phyloP scores from a whole-genome alignment of 208 protist species.

The Trypanosoma melophagium region DNA sequence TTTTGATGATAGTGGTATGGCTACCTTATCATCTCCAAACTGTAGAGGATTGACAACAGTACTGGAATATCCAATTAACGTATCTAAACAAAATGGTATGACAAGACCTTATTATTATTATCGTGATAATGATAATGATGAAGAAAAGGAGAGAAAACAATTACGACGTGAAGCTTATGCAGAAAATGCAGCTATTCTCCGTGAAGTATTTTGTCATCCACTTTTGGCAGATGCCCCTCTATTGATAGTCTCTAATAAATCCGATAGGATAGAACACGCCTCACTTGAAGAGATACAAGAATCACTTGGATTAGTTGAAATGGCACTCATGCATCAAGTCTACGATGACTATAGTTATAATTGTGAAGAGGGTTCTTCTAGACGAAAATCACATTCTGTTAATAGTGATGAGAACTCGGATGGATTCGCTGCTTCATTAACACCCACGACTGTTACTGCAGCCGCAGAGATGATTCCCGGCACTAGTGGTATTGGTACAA shows the following conservation, averaged over 20 bases:
- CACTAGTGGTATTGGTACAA: slow-evolving; percentile 65
- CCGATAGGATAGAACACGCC: slow-evolving; percentile 69
- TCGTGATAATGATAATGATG: background rate
- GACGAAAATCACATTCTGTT: no score
- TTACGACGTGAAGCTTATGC: slow-evolving; percentile 24
- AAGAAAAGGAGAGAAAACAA: background rate
- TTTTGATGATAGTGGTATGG: no score
- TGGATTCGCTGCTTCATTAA: no score
- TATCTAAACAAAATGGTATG: background rate
- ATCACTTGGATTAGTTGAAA: slow-evolving; percentile 56
- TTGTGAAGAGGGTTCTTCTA: background rate
- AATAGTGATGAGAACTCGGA: no score
- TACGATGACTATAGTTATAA: slow-evolving; percentile 30
- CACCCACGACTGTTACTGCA: no score
- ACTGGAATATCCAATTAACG: no score
- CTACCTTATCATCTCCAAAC: no score
- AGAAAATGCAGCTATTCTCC: slow-evolving; percentile 60
- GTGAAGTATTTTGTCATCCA: slow-evolving; percentile 75
- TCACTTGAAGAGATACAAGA: slow-evolving; percentile 56
- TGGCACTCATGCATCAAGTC: slow-evolving; percentile 42
- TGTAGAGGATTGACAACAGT: no score
- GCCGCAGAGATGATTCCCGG: background rate
- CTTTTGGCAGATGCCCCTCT: slow-evolving; percentile 75
- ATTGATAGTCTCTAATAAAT: slow-evolving; percentile 95
- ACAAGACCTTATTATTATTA: no score